Base-by-base conservation (phyloP, 805 yeast genomes). In the Wickerhamiella nectarea region DNA sequence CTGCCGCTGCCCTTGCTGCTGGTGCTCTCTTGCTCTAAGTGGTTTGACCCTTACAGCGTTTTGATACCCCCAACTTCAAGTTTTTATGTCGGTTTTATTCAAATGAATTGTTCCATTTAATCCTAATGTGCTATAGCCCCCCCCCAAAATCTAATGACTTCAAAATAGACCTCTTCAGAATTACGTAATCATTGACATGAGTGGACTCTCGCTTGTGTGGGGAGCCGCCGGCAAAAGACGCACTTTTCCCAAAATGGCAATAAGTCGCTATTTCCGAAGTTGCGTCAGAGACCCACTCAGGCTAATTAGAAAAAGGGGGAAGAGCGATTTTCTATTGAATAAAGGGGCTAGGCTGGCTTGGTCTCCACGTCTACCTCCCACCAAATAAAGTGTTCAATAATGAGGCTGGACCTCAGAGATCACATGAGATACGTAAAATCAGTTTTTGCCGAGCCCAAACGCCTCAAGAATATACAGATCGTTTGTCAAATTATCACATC, bases 21-120 rank as follows among this genome's bases (percentile, higher is more conserved):
- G 50, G 48, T 34, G 50, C 48, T 25, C 25, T 48, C 17, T 41
- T 48, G 33, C 50, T 48, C 44, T 48, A 45, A 48, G 44, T 24
- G 14, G 9, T 25, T 28, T 28, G 25, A 21, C 22, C 11, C 34
- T 38, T 12, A 6, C 15, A 12, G 14, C 8, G 5, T 38, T 28
- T 20, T 38, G 33, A 36, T 36, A 36, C 39, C 39, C 38, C 41
- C 22, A 37, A 28, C 14, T 38, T 28, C 19, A 17, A 26, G 15
- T 38, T 20, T 37, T 26, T 25, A 15, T 24, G 25, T 22, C 17
- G 39, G 20, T 36, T 21, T 14, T 20, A 20, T 21, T 35, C 38
- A 4, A 35, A 3, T 35, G 38, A n/a, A n/a, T 11, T 20, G 26
- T 6, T 8, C 26, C 17, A 11, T 15, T 20, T 14, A 35, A 14